Evolutionary conservation across 192 early-diverging fungal species (phyloP).

Genomic region (Spinellus fusiger): DNA sequence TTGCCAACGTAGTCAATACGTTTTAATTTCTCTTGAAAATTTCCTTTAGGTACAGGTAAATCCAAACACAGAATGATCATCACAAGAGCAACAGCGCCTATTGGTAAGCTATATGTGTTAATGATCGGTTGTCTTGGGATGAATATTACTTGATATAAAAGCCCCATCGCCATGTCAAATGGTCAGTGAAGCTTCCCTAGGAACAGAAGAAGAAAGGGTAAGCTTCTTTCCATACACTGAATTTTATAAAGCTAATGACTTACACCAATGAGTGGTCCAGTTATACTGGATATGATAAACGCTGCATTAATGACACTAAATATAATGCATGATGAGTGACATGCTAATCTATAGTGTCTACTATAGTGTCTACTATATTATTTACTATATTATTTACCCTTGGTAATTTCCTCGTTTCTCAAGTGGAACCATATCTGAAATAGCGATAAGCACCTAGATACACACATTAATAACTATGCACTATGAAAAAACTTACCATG

Average conservation of each 20-base stretch:
- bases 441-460: slow-evolving; percentile 60
- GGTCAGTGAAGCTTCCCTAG: slow-evolving; percentile 69
- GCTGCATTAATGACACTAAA: slow-evolving; percentile 74
- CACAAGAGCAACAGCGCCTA: slow-evolving; percentile 60
- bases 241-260: too few species aligned
- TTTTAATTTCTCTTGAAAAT: slow-evolving; percentile 47
- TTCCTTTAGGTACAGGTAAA: slow-evolving; percentile 57
- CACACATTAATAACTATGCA: too few species aligned
- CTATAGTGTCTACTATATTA: neutral
- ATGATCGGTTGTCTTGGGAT: neutral
- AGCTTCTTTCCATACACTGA: neutral
- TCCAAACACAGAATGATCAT: slow-evolving; percentile 59
- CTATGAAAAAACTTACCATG: slow-evolving; percentile 8
- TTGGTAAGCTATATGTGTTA: slow-evolving; percentile 56
- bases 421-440: slow-evolving; percentile 76
- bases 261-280: slow-evolving; percentile 81
- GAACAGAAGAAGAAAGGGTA: neutral
- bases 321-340: slow-evolving; percentile 16
- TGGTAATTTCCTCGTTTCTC: slow-evolving; percentile 64
- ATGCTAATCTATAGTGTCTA: neutral
- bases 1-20: slow-evolving; percentile 65
- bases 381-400: neutral
- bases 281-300: slow-evolving; percentile 72
- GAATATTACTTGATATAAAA: slow-evolving; percentile 36
- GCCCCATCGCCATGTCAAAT: slow-evolving; percentile 53